Conservation (phyloP, 1,284 basidiomycete genomes). For the Irpex sp. region DNA sequence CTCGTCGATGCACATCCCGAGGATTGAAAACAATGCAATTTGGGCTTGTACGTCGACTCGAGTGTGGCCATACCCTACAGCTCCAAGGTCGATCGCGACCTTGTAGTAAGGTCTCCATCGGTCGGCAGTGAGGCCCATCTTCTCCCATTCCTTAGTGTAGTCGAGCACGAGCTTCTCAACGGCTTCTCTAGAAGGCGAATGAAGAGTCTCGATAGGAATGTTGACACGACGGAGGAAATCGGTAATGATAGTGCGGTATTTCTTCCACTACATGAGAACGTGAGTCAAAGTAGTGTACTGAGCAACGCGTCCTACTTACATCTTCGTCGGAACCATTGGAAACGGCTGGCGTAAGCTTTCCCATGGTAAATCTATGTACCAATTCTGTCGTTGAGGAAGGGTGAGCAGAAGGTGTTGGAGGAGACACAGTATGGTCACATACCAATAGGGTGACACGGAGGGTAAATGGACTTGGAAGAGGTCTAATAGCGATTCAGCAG, state of each 20-base stretch:
- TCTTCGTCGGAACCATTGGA: no score
- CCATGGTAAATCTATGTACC: no score
- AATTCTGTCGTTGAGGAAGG: no score
- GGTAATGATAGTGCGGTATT: not conserved
- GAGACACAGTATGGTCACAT: no score
- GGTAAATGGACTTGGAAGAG: no score
- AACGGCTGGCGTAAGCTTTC: no score
- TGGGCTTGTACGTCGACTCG: conserved; percentile 7
- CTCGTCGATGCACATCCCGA: conserved; percentile 10
- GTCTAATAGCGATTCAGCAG: no score
- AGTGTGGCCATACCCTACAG: conserved; percentile 7
- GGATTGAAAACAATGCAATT: conserved; percentile 8
- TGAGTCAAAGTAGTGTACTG: no score
- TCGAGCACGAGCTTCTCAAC: not conserved
- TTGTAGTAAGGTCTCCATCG: not conserved
- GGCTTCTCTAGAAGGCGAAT: not conserved
- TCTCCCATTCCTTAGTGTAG: not conserved
- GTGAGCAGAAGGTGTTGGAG: no score
- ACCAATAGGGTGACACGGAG: no score
- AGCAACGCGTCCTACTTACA: no score
- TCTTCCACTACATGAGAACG: not conserved
- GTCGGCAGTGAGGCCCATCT: not conserved
- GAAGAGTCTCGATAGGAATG: not conserved
- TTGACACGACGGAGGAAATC: not conserved
- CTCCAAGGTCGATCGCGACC: not conserved